Evolutionary conservation across 495 filamentous ascomycete species (phyloP), one percentile per base, ranked within the genome.

Genomic region (Neurospora sublineolata): DNA sequence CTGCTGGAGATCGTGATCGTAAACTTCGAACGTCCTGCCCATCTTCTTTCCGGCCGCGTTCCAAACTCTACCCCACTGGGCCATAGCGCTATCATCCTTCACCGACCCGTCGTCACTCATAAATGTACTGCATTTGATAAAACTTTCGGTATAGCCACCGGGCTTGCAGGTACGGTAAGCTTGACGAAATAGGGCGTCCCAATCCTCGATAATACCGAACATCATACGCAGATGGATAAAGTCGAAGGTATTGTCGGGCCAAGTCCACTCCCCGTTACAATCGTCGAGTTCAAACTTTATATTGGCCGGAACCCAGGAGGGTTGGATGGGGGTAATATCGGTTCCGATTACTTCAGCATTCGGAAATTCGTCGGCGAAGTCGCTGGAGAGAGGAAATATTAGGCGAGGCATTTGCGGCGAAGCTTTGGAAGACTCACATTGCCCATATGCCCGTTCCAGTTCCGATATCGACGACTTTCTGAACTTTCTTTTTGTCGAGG

Each of bases 191-290:
- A 81, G 81, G n/a, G 73, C 77, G 1, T 79, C 77, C 87, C 87
- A 89, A 72, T 88, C 81, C 38, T 74, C 76, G 58, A 89, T 79
- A 23, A 81, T 83, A 41, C 80, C 85, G 67, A 82, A 81, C n/a
- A 89, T 72, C 8, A 79, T 74, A 20, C 88, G 83, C 6, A 85
- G 79, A 75, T 89, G 86, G 69, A 90, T 82, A 68, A 86, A 87
- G 77, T 90, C 88, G 73, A 89, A 90, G 68, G 76, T 69, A 39
- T 84, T 77, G 20, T 77, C 70, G 11, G 78, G 73, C 73, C 82
- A 85, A 14, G 80, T 73, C 86, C 85, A 88, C 33, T 77, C 74
- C 4, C 69, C 42, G 60, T 84, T 82, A 73, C 84, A 83, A 72
- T 86, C 84, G 72, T 85, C 84, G 44, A 86, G 76, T 69, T 83